Conservation (phyloP, 176 grass and related monocot species). For the Oryza officinalis region DNA sequence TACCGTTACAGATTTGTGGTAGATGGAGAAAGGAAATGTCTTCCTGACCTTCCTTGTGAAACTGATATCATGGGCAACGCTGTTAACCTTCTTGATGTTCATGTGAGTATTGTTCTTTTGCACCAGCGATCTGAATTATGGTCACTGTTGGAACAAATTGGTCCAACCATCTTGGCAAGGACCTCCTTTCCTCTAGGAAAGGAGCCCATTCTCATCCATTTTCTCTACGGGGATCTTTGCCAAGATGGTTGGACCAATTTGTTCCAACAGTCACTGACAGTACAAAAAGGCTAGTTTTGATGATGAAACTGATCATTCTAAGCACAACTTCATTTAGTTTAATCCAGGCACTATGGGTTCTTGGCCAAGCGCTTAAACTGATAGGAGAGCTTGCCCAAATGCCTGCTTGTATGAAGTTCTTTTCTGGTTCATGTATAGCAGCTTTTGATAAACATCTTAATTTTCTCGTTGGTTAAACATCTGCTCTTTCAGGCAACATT, state of each 20-base stretch:
- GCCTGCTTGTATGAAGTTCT: neutral
- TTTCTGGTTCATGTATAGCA: conserved; percentile 1
- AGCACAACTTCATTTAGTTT: neutral
- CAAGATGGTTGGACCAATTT: too few relatives aligned
- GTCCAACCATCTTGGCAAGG: too few relatives aligned
- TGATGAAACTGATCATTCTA: conserved; percentile 5
- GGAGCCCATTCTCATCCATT: too few relatives aligned
- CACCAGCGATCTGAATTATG: conserved; percentile 2
- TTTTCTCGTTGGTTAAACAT: neutral
- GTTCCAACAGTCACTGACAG: too few relatives aligned
- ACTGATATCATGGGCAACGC: conserved; percentile 70
- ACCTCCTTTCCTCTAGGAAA: too few relatives aligned
- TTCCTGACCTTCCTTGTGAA: conserved; percentile 84
- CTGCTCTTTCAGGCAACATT: neutral
- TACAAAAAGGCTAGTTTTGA: neutral
- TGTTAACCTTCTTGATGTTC: conserved; percentile 94
- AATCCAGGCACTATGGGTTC: conserved; percentile 1
- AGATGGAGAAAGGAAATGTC: conserved; percentile 77
- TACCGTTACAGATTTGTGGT: conserved; percentile 91
- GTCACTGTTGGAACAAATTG: too few relatives aligned
- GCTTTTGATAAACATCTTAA: neutral
- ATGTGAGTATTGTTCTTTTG: conserved; percentile 63
- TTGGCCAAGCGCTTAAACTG: conserved; percentile 12
- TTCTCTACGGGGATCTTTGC: too few relatives aligned
- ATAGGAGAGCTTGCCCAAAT: neutral